phyloP scores from a whole-genome alignment of 2,329 filamentous ascomycete species.

The Ploettnerulaceae sp. region DNA sequence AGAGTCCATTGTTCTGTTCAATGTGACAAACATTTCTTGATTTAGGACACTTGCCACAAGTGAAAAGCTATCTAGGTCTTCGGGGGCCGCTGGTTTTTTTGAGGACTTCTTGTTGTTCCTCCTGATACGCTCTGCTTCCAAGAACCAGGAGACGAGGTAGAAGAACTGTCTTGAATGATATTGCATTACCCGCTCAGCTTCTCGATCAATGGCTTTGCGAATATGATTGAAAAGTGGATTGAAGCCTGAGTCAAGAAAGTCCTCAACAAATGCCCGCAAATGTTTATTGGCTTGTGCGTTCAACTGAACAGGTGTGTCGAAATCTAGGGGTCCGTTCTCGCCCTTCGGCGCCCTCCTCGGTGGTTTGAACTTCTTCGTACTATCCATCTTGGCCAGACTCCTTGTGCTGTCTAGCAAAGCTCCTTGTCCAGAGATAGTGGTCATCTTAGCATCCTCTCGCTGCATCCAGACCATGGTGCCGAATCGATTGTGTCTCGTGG shows the following conservation, averaged over 20 bases:
- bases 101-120: slow-evolving; percentile 54
- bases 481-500: slow-evolving; percentile 87
- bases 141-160: slow-evolving; percentile 88
- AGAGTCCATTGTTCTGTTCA: slow-evolving; percentile 78
- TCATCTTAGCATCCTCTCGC: slow-evolving; percentile 75
- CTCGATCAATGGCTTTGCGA: slow-evolving; percentile 83
- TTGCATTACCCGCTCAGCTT: slow-evolving; percentile 73
- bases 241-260: slow-evolving; percentile 92
- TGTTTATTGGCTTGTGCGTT: slow-evolving; percentile 70
- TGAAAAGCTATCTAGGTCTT: slow-evolving; percentile 70
- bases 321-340: slow-evolving; percentile 63
- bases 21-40: slow-evolving; percentile 87
- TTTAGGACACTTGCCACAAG: slow-evolving; percentile 86
- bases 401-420: slow-evolving; percentile 68
- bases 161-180: slow-evolving; percentile 84
- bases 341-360: slow-evolving; percentile 60
- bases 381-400: slow-evolving; percentile 84
- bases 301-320: slow-evolving; percentile 68
- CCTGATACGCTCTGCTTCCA: slow-evolving; percentile 76
- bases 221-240: slow-evolving; percentile 85
- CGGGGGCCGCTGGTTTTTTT: slow-evolving; percentile 41
- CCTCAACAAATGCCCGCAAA: slow-evolving; percentile 77
- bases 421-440: slow-evolving; percentile 83
- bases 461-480: slow-evolving; percentile 98
- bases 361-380: slow-evolving; percentile 83